A percentile compares a stretch with the other conserved stretches of the same genome.
phyloP scores from a whole-genome alignment of 2,329 filamentous ascomycete genomes.

The Claviceps sp. region DNA sequence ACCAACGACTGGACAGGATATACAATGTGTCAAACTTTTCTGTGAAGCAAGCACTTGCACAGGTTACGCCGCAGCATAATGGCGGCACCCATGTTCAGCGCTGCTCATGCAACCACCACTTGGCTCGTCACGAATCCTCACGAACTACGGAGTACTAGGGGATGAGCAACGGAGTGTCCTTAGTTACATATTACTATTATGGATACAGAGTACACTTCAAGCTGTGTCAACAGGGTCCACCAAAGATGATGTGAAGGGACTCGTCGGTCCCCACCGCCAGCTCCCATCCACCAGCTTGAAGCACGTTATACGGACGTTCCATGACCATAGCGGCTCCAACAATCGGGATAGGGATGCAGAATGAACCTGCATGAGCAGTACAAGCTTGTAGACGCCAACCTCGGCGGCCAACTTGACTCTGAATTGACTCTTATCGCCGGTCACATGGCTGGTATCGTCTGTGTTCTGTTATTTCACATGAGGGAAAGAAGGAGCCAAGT shows the following conservation, averaged over 20 bases:
- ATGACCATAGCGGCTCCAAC: constrained; percentile 2
- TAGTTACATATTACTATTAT: background rate
- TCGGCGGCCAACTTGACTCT: constrained; percentile 1
- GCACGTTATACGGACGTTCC: constrained; percentile 8
- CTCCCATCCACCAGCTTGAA: constrained; percentile 7
- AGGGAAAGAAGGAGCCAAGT: background rate
- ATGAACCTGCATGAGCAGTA: constrained; percentile 4
- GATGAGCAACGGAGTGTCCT: constrained; percentile 1
- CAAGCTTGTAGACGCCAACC: constrained; percentile 4
- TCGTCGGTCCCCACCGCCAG: constrained; percentile 7
- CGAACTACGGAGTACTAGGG: constrained; percentile 9
- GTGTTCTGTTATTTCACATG: constrained; percentile 1
- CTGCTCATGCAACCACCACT: constrained; percentile 8
- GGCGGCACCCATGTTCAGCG: constrained; percentile 8
- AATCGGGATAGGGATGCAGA: constrained; percentile 5
- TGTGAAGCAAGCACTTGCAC: constrained; percentile 7
- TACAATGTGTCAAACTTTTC: constrained; percentile 6
- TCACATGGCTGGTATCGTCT: constrained; percentile 5
- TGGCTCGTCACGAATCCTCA: constrained; percentile 6
- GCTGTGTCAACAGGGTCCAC: constrained; percentile 7
- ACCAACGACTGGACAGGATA: constrained; percentile 2
- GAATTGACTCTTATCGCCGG: constrained; percentile 5
- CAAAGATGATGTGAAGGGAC: constrained; percentile 9
- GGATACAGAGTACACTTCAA: constrained; percentile 6
- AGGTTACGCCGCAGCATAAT: constrained; percentile 7